Evolutionary conservation across 2,329 filamentous ascomycete genomes (phyloP), one percentile per base, ranked within the genome.

Genomic region (Cladorrhinum sp.): DNA sequence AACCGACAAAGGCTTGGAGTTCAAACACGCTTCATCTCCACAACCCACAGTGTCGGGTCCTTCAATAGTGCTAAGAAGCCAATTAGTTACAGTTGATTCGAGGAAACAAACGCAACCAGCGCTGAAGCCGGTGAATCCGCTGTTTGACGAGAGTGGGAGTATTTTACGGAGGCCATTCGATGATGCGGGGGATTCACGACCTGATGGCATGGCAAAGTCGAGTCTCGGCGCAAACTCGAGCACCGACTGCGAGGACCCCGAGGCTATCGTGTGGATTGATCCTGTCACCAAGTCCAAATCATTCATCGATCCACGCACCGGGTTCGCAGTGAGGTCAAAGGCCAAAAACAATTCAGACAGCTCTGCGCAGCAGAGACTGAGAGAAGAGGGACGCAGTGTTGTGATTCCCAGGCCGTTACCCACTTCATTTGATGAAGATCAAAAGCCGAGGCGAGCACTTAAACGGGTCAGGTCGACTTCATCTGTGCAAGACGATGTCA

Each of bases 211-310:
- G 16, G 1, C n/a, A 8, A 6, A 9, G 10, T 12, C 7, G 12
- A 16, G 3, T 5, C 26, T 3, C 3, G 36, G 49, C 3, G 10
- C 12, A 18, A 9, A 3, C 52, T 4, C 9, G 30, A 48, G 16
- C 23, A 2, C 16, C 39, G 0, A 53, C 36, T 3, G 46, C 14
- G 21, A 30, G 56, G n/a, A 26, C 20, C 24, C 4, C 30, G 68
- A 72, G 7, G 71, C 74, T 0, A 70, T 85, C 0, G 62, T 73
- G 16, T 92, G 89, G 89, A 77, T 76, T 1, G 84, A 92, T 66
- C 86, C 87, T 0, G 68, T 74, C 8, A 89, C 84, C 0, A 82
- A 80, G 64, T 74, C 81, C 61, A 75, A 66, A 1, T 79, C 78
- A 51, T 59, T 76, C 1, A 71, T 89, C n/a, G 82, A 87, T 64